Evolutionary conservation across 306 rosid species (phyloP), one percentile per base, ranked within the genome.

Genomic region (Sesbania bispinosa): DNA sequence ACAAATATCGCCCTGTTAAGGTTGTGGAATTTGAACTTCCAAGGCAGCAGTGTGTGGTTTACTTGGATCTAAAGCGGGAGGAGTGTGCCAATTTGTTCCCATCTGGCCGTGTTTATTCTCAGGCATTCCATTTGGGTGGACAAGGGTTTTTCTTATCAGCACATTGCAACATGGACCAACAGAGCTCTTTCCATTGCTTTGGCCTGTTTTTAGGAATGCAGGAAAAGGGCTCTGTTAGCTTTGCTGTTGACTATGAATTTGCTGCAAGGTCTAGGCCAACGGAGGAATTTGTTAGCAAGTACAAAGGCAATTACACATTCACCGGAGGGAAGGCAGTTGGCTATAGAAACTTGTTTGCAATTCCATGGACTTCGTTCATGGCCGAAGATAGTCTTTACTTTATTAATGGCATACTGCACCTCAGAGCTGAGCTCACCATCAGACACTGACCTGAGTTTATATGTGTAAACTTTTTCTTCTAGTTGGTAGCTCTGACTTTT

Each of bases 151-250:
- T 91, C 81, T 85, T 95, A 5, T 95, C 99, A 0, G 97, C 99
- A 0, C 99, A 95, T 55, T 95, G 99, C 87, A 95, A 91, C 85
- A 89, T 95, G 97, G 99, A 95, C 86, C 99, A 91, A 64, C 97
- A 95, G 70, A 89, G 93, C 79, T 91, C 96, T 2, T 95, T 88
- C 84, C 96, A 91, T 58, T 95, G 99, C 76, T 95, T 95, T 15
- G 97, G 97, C 41, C 83, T 95, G 47, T 95, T 95, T 66, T 21
- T 95, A 36, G 99, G 99, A 69, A 95, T 95, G 99, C 99, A 95
- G 70, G 96, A 91, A 79, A 95, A 86, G 51, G 99, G 96, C 1
- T 95, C 97, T 2, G 91, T 85, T 21, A 91, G 91, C 77, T 89
- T 94, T 48, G 89, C 96, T 0, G 96, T 95, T 47, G 99, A 95